Conservation (phyloP, 495 filamentous ascomycete species). For the Achaetomiella virescens region DNA sequence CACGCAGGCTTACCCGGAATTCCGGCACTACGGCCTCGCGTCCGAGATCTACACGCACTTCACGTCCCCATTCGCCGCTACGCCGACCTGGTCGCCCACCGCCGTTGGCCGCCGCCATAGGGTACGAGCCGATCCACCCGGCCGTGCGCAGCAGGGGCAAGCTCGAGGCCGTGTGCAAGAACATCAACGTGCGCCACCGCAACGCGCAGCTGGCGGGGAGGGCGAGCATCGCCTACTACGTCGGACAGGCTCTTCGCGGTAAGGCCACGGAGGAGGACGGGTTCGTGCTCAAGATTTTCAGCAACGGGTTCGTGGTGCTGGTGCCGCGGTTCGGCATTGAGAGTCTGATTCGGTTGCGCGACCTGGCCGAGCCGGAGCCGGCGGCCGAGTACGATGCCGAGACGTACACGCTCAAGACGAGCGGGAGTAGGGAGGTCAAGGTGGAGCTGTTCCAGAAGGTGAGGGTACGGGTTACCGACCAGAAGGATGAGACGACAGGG, state of each 20-base stretch:
- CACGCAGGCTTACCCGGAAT: conserved; percentile 85
- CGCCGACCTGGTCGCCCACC: conserved; percentile 87
- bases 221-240: conserved; percentile 92
- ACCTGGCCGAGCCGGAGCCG: conserved; percentile 69
- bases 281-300: conserved; percentile 94
- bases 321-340: conserved; percentile 95
- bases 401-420: conserved; percentile 62
- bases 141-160: conserved; percentile 68
- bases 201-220: conserved; percentile 94
- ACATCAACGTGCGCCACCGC: conserved; percentile 94
- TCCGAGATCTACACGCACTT: conserved; percentile 98
- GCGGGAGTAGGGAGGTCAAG: conserved; percentile 46
- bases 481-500: conserved; percentile 86
- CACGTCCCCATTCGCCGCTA: conserved; percentile 96
- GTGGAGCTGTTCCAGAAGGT: conserved; percentile 90
- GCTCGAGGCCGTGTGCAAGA: conserved; percentile 89
- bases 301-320: conserved; percentile 93
- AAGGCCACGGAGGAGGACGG: conserved; percentile 78
- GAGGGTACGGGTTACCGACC: conserved; percentile 76
- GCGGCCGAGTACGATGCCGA: conserved; percentile 78
- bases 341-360: conserved; percentile 75
- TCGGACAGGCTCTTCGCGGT: conserved; percentile 89
- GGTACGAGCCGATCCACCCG: conserved; percentile 77
- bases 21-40: conserved; percentile 92
- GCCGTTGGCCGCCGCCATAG: conserved; percentile 94